phyloP scores from a whole-genome alignment of 2,329 filamentous ascomycete genomes.

The Apiospora malaysiana region DNA sequence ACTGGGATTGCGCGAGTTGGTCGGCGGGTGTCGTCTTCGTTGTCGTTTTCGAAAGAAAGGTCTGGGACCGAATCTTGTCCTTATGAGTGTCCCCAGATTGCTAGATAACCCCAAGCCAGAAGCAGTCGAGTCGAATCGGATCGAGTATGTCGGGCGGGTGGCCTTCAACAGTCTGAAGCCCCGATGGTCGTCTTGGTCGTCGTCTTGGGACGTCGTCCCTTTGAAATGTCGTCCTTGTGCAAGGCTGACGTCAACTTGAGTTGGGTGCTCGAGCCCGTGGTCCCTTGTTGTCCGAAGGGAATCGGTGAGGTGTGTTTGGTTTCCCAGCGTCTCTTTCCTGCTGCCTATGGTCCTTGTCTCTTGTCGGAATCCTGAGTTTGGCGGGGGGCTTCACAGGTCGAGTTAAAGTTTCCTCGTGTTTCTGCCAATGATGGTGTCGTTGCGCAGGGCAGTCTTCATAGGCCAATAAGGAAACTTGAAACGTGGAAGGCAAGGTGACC shows the following conservation, averaged over 20 bases:
- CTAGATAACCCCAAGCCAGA: not conserved
- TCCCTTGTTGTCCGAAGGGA: conserved; percentile 6
- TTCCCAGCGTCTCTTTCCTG: conserved; percentile 8
- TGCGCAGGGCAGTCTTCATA: conserved; percentile 21
- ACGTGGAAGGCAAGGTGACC: conserved; percentile 25
- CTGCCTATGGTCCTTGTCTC: not conserved
- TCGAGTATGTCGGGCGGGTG: not conserved
- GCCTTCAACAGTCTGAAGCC: not conserved
- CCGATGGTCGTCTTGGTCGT: not conserved
- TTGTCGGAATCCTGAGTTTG: not conserved
- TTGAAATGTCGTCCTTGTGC: not conserved
- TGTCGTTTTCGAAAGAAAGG: conserved; percentile 5
- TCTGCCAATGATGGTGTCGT: conserved; percentile 18
- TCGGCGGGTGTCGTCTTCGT: not conserved
- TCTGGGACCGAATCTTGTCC: not conserved
- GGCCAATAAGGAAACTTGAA: conserved; percentile 28
- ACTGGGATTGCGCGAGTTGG: not conserved
- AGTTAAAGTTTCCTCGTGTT: conserved; percentile 21
- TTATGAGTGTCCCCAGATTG: not conserved
- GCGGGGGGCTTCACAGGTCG: conserved; percentile 5
- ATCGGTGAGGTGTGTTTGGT: not conserved
- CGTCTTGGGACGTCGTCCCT: not conserved
- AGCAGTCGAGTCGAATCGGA: not conserved
- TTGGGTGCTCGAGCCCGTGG: conserved; percentile 11
- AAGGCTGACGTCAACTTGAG: conserved; percentile 3